These are phyloP conservation scores for Trypanosoma boissoni DNA, from an alignment of 208 protist genomes.

Conservation along the genomic window DNA sequence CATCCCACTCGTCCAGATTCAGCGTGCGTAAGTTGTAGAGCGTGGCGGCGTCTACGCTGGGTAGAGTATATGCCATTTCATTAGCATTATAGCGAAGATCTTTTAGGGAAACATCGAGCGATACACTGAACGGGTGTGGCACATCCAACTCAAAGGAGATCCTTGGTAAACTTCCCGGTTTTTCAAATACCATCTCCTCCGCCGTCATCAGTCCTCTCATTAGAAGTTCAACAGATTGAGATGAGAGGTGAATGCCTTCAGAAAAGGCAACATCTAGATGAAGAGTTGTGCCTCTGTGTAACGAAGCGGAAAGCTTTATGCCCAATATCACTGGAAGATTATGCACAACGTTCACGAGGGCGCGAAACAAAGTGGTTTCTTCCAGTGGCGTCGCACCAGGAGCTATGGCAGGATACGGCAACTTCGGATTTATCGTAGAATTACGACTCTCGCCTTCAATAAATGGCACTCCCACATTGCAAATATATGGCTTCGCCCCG, in stretches of 20 bases:
- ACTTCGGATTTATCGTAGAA: constrained; percentile 17
- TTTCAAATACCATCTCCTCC: background rate
- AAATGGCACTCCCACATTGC: constrained; percentile 17
- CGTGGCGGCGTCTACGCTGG: constrained; percentile 11
- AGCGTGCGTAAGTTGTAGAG: constrained; percentile 20
- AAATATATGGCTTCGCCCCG: constrained; percentile 17
- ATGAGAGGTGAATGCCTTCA: constrained; percentile 11
- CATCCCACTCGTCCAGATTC: constrained; percentile 5
- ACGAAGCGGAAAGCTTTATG: constrained; percentile 4
- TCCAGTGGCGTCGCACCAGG: constrained; percentile 15
- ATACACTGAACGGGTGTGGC: background rate
- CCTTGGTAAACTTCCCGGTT: background rate
- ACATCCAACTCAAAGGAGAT: background rate
- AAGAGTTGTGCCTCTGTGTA: constrained; percentile 14
- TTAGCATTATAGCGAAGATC: constrained; percentile 21
- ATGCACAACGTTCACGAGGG: constrained; percentile 14
- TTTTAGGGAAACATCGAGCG: constrained; percentile 21
- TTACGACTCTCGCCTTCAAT: constrained; percentile 20
- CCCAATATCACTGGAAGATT: constrained; percentile 20
- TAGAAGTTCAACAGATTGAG: background rate
- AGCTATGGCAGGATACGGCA: constrained; percentile 13
- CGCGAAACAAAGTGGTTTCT: constrained; percentile 19
- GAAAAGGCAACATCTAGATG: constrained; percentile 18
- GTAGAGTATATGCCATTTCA: constrained; percentile 21
- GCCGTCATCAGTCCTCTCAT: background rate